Evolutionary conservation across 2,329 filamentous ascomycete species (phyloP), one percentile per base, ranked within the genome.

Genomic region (Colletotrichum incanum): DNA sequence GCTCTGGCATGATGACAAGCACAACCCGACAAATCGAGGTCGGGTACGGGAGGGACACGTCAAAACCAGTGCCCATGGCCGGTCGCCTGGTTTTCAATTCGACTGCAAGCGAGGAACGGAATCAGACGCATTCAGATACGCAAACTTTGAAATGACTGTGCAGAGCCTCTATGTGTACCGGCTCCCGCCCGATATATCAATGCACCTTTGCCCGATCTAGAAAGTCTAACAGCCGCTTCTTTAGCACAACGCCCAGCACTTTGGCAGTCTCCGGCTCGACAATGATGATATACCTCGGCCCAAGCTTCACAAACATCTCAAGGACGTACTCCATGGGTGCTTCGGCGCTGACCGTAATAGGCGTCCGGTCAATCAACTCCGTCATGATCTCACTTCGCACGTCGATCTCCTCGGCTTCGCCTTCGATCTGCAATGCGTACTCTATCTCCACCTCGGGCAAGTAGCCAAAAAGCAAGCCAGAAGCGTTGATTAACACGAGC

Each of bases 221-320:
- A 39, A 55, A 66, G 67, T 65, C 67, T 0, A 73, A 34, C 56
- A 90, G 73, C 64, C 88, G 80, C 81, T 90, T 91, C 83, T 90
- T 91, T 69, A 90, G 87, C 37, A 89, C 83, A 0, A 90, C 86
- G 0, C 89, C 88, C 3, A 88, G 79, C 58, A 89, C 77, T 73
- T 75, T 81, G 1, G 86, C 84, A 28, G 82, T 87, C 1, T 86
- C 86, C 71, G 88, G 85, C 73, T 88, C 86, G 2, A 86, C 82
- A 7, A 90, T 79, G 76, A 88, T 85, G 54, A 90, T 72, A 79
- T 90, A 84, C 70, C 88, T 79, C 74, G 90, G 73, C 0, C 88
- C 89, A 52, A 91, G 75, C 76, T 89, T 89, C 3, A 84, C 85
- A 80, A 91, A 90, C 84, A 91, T 87, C 78, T 90, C 89, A 1